These are phyloP conservation scores for Aspergillus novofumigatus DNA, from an alignment of 2,329 filamentous ascomycete species.

Conservation along the genomic window DNA sequence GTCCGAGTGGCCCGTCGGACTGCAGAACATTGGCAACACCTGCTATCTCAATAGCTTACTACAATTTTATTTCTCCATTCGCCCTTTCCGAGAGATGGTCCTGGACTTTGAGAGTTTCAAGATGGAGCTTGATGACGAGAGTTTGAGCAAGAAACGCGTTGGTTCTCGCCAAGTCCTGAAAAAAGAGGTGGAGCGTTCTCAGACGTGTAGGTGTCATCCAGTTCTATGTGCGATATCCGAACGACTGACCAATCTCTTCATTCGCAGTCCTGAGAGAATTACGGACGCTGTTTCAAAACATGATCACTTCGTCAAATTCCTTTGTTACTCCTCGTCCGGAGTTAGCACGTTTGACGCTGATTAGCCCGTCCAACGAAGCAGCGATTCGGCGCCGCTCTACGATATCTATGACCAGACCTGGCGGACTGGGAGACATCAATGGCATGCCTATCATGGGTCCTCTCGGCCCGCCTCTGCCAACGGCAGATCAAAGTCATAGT, in stretches of 20 bases:
- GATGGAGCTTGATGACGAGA: constrained; percentile 62
- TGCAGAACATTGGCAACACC: constrained; percentile 93
- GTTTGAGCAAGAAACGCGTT: constrained; percentile 64
- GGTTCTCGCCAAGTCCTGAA: constrained; percentile 66
- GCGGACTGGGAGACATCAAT: constrained; percentile 40
- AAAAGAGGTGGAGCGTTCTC: constrained; percentile 56
- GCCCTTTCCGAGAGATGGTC: constrained; percentile 74
- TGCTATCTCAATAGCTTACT: constrained; percentile 96
- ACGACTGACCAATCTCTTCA: constrained; percentile 6
- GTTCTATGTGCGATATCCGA: background rate
- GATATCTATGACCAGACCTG: constrained; percentile 28
- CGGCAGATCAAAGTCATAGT: constrained; percentile 16
- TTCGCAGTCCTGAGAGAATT: constrained; percentile 69
- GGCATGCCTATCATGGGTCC: constrained; percentile 46
- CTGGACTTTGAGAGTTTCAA: constrained; percentile 69
- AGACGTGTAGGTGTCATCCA: constrained; percentile 63
- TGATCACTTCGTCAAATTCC: constrained; percentile 59
- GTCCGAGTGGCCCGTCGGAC: constrained; percentile 69
- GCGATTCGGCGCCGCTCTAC: constrained; percentile 48
- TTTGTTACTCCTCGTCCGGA: constrained; percentile 69
- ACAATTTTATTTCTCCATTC: constrained; percentile 90
- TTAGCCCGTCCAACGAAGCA: constrained; percentile 55
- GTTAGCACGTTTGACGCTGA: constrained; percentile 74
- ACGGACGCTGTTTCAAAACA: constrained; percentile 62
- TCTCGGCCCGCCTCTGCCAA: constrained; percentile 34